Percentiles rank a stretch among this genome's conserved stretches.
phyloP scores from a whole-genome alignment of 139 green algal species.

The Ettlia oleoabundans region DNA sequence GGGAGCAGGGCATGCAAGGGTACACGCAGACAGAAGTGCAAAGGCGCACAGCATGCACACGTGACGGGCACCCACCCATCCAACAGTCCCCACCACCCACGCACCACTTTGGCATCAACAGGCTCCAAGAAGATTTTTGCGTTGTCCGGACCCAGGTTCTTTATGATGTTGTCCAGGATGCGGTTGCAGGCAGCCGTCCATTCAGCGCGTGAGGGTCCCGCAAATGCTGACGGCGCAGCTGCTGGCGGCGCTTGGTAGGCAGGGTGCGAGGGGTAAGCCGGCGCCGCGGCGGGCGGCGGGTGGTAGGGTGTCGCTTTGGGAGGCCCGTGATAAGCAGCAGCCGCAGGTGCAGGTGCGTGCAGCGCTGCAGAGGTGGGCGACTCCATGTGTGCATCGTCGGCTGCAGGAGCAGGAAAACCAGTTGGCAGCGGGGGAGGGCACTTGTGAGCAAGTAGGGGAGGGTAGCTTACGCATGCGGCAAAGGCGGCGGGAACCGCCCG shows the following conservation, averaged over 20 bases:
- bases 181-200: conserved; percentile 23
- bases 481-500: too few species aligned
- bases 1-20: too few species aligned
- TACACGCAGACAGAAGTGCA: too few species aligned
- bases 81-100: too few species aligned
- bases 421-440: neutral
- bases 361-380: conserved; percentile 12
- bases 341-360: too few species aligned
- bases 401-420: neutral
- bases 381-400: conserved; percentile 11
- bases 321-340: neutral
- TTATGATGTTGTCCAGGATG: conserved; percentile 31
- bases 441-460: neutral
- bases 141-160: conserved; percentile 15
- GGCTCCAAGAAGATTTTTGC: conserved; percentile 29
- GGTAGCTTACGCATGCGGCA: too few species aligned
- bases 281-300: neutral
- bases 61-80: too few species aligned
- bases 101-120: conserved; percentile 3
- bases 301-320: neutral
- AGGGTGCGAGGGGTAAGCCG: neutral
- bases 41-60: too few species aligned
- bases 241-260: neutral
- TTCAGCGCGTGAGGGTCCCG: neutral
- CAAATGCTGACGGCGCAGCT: neutral